Conservation (phyloP, 805 yeast genomes). For the Pichia eremophila region DNA sequence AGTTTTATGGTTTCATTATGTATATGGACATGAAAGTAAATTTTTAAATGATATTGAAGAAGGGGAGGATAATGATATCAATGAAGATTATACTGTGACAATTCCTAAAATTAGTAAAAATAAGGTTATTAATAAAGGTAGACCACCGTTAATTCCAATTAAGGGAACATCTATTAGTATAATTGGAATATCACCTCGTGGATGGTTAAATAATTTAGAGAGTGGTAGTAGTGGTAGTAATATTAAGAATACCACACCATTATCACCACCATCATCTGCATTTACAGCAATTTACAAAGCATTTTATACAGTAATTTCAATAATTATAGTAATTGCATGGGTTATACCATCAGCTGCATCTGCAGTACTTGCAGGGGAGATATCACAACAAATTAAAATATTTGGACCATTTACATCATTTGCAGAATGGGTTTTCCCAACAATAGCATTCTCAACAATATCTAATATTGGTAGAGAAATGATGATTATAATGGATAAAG, state of each 20-base stretch:
- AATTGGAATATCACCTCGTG: neutral
- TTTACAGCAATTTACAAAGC: neutral
- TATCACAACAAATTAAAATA: neutral
- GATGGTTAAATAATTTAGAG: neutral
- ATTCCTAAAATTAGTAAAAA: no score
- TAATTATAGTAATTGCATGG: neutral
- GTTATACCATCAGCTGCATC: neutral
- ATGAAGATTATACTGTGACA: neutral
- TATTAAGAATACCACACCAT: no score
- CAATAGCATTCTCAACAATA: neutral
- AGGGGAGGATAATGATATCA: neutral
- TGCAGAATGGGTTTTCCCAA: neutral
- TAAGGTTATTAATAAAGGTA: no score
- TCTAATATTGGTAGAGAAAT: neutral
- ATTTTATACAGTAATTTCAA: neutral
- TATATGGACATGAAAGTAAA: conserved; percentile 48
- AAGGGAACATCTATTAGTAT: neutral
- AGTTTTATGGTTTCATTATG: conserved; percentile 45
- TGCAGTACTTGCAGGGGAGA: neutral
- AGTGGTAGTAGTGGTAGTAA: no score
- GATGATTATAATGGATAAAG: neutral
- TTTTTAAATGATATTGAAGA: conserved; percentile 26
- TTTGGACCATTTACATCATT: neutral
- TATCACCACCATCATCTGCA: neutral
- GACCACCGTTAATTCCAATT: neutral